Conservation (phyloP, 2,329 filamentous ascomycete genomes). For the Ceratocystis destructans region DNA sequence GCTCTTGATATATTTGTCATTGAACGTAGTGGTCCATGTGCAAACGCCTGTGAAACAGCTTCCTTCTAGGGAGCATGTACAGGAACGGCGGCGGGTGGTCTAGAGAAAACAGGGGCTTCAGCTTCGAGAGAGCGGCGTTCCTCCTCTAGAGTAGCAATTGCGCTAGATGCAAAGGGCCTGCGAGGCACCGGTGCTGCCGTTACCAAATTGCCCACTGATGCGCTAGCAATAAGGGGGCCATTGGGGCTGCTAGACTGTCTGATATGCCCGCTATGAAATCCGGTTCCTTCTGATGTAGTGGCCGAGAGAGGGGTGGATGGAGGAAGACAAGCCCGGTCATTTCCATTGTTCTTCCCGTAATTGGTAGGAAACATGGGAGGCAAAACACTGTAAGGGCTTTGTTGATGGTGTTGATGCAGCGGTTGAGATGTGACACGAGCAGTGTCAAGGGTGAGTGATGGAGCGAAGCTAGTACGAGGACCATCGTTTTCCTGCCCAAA, state of each 20-base stretch:
- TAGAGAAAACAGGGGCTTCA: conserved; percentile 12
- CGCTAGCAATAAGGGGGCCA: conserved; percentile 1
- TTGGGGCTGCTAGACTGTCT: conserved; percentile 13
- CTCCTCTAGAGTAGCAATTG: conserved; percentile 19
- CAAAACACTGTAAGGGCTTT: conserved; percentile 6
- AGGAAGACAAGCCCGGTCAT: conserved; percentile 5
- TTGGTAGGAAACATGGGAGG: conserved; percentile 9
- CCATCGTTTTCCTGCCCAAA: conserved; percentile 1
- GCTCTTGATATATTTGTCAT: neutral
- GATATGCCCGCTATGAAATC: conserved; percentile 8
- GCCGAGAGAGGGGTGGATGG: conserved; percentile 8
- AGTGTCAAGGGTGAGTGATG: conserved; percentile 7
- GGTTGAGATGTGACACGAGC: conserved; percentile 1
- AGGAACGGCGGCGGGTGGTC: conserved; percentile 14
- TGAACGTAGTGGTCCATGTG: neutral
- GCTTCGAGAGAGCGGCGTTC: conserved; percentile 16
- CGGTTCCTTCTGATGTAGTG: neutral
- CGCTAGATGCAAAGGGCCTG: conserved; percentile 18
- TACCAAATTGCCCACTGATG: conserved; percentile 7
- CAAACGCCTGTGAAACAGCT: conserved; percentile 1
- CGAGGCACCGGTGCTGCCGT: conserved; percentile 16
- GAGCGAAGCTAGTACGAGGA: conserved; percentile 2
- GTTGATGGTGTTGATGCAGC: neutral
- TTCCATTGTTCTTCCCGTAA: neutral
- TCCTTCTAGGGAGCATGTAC: conserved; percentile 19